These are phyloP conservation scores for Galerina sulciceps DNA, from an alignment of 768 basidiomycete species.

Conservation along the genomic window DNA sequence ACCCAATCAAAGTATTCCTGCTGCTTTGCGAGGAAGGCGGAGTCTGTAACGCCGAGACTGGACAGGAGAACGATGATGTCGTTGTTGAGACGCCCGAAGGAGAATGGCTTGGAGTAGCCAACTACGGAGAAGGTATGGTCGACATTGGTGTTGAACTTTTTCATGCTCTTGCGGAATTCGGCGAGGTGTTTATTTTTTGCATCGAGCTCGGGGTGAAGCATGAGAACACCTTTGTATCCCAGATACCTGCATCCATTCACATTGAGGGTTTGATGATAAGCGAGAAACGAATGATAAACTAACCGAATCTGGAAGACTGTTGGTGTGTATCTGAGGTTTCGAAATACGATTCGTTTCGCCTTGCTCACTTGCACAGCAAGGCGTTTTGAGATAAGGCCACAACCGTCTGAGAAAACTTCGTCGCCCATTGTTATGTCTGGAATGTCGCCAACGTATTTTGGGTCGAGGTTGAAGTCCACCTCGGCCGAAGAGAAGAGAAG, in stretches of 20 bases:
- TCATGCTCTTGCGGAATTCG: conserved; percentile 72
- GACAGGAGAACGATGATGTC: conserved; percentile 70
- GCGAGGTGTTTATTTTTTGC: conserved; percentile 46
- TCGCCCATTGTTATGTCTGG: conserved; percentile 60
- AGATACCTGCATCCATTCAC: conserved; percentile 46
- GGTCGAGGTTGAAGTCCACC: conserved; percentile 59
- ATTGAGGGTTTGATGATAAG: no score
- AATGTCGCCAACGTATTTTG: conserved; percentile 54
- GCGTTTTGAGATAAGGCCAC: conserved; percentile 61
- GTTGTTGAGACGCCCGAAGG: conserved; percentile 71
- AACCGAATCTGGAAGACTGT: conserved; percentile 69
- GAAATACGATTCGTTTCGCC: conserved; percentile 57
- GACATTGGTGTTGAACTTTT: conserved; percentile 61
- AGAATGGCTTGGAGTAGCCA: conserved; percentile 63
- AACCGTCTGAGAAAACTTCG: conserved; percentile 70
- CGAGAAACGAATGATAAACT: not conserved
- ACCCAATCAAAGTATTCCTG: conserved; percentile 65
- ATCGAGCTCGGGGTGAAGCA: conserved; percentile 67
- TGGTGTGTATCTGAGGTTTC: conserved; percentile 60
- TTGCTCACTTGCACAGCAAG: conserved; percentile 58
- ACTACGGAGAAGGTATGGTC: conserved; percentile 72
- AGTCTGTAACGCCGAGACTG: conserved; percentile 62
- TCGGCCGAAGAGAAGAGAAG: conserved; percentile 68
- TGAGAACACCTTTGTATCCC: conserved; percentile 76
- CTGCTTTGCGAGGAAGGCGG: conserved; percentile 59